Conservation (phyloP, 345 rosid genomes). For the Murraya koenigii region DNA sequence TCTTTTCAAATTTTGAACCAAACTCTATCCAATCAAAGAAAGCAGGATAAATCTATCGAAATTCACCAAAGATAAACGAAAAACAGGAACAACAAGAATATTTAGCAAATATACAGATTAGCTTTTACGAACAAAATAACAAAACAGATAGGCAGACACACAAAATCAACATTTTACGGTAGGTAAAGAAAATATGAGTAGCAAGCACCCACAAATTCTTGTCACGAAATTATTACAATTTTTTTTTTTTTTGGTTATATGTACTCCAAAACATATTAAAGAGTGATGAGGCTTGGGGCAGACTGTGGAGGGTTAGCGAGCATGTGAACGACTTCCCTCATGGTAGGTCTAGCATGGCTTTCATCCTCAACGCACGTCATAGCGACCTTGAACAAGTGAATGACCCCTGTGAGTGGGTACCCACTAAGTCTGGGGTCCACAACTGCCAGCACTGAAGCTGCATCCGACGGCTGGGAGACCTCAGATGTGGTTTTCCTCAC, state of each 20-base stretch:
- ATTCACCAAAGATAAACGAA: background rate
- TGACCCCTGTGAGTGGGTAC: slow-evolving; percentile 49
- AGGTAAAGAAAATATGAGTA: background rate
- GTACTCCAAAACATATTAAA: slow-evolving; percentile 13
- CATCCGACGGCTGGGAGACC: slow-evolving; percentile 64
- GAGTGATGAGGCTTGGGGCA: slow-evolving; percentile 35
- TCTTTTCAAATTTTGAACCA: background rate
- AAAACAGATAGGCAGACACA: background rate
- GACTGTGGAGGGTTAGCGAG: slow-evolving; percentile 61
- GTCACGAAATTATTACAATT: slow-evolving; percentile 21
- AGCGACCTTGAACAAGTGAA: slow-evolving; percentile 72
- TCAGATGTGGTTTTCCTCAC: slow-evolving; percentile 65
- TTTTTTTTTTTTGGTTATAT: background rate
- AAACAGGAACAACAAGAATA: background rate
- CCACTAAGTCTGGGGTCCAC: slow-evolving; percentile 66
- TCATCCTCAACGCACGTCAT: slow-evolving; percentile 83
- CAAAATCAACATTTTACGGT: background rate
- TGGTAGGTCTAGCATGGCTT: slow-evolving; percentile 65
- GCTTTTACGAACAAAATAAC: background rate
- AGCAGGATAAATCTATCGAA: background rate
- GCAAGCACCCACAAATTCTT: slow-evolving; percentile 1
- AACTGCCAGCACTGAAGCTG: slow-evolving; percentile 57
- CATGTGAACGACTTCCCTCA: slow-evolving; percentile 90
- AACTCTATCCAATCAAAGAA: background rate
- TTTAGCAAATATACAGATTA: background rate